Evolutionary conservation across 2,329 filamentous ascomycete genomes (phyloP), one percentile per base, ranked within the genome.

Genomic region (Ascochyta lentis): DNA sequence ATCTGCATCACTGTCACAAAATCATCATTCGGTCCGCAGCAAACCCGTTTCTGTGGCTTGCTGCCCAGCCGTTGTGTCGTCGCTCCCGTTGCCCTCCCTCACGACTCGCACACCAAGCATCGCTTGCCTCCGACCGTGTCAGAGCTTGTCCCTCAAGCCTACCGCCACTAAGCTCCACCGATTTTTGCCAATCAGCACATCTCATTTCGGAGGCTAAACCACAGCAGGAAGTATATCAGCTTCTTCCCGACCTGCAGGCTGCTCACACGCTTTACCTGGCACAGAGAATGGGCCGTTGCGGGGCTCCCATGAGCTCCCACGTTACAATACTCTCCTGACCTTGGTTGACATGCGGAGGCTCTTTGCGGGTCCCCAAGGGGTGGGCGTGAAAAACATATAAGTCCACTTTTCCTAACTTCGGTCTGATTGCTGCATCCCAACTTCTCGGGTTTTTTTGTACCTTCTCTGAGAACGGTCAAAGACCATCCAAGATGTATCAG

Each of bases 401-500:
- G 46, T 47, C 10, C 37, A 37, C 50, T 55, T 56, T 56, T 41
- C 45, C 46, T 46, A 31, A 33, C 27, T 9, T 38, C 34, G 6
- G 40, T 33, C 43, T 40, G 50, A 37, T 42, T 26, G 34, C 26
- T 45, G 29, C 46, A 31, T 55, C 41, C 51, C 49, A 52, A 37
- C 48, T 51, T 35, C 37, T 44, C 35, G 50, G 46, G 46, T 44
- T 26, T 49, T 55, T 26, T 34, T 37, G 9, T n/a, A 37, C 34
- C 39, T 33, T 37, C 38, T 16, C 13, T 8, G 29, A 24, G 38
- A 47, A 43, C 33, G 48, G 48, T 48, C 49, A 49, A 42, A 49
- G 22, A 27, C 24, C n/a, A 24, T 48, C 39, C 59, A 65, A 49
- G n/a, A 69, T 70, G 68, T 71, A 71, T 61, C 67, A 72, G 46